These are phyloP conservation scores for Berkeleyomyces rouxiae DNA, from an alignment of 2,329 filamentous ascomycete genomes.

Conservation along the genomic window DNA sequence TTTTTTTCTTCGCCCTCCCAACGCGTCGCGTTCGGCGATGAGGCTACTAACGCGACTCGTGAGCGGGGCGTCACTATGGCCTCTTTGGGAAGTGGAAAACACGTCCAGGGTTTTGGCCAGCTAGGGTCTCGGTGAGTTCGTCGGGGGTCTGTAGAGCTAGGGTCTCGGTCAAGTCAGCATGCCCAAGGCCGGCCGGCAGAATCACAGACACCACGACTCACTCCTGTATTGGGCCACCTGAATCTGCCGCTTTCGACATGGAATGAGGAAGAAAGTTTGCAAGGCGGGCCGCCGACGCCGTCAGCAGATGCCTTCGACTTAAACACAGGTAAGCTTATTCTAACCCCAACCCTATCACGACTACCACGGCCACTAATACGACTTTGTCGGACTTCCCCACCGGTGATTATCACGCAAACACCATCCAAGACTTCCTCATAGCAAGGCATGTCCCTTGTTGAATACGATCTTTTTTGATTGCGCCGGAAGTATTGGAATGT, in stretches of 20 bases:
- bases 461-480: too few species aligned
- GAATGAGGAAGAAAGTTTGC: too few species aligned
- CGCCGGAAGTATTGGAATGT: background rate
- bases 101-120: background rate
- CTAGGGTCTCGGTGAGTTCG: background rate
- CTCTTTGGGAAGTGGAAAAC: background rate
- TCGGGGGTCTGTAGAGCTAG: background rate
- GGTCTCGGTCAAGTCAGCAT: background rate
- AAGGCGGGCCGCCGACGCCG: too few species aligned
- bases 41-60: background rate
- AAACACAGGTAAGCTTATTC: background rate
- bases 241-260: too few species aligned
- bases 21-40: background rate
- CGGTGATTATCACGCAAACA: background rate
- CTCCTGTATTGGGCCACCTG: too few species aligned
- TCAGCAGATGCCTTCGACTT: too few species aligned
- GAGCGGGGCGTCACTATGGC: slow-evolving; percentile 6
- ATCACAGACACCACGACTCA: too few species aligned
- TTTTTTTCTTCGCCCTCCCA: background rate
- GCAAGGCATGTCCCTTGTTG: background rate
- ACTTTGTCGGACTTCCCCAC: background rate
- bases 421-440: background rate
- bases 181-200: too few species aligned
- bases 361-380: background rate
- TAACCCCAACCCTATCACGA: background rate